These are phyloP conservation scores for Musa beccarii DNA, from an alignment of 176 grass and related monocot genomes.

Conservation along the genomic window DNA sequence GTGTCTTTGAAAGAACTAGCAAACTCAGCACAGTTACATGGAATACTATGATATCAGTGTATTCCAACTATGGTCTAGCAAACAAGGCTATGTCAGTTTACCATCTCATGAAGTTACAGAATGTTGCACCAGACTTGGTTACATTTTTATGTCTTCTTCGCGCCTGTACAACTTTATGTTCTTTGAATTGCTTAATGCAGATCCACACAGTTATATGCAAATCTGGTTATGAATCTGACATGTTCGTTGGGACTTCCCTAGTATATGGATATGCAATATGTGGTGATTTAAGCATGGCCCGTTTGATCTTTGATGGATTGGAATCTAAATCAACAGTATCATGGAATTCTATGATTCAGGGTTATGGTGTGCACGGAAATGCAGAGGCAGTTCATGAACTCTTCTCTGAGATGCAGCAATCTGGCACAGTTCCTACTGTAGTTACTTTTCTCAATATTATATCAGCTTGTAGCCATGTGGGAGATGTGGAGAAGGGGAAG, in stretches of 20 bases:
- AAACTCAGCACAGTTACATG: conserved; percentile 4
- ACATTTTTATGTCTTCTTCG: conserved; percentile 10
- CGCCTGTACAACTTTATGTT: background rate
- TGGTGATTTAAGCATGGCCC: conserved; percentile 17
- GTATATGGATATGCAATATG: conserved; percentile 20
- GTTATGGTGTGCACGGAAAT: conserved; percentile 19
- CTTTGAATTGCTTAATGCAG: conserved; percentile 11
- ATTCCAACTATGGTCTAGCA: conserved; percentile 4
- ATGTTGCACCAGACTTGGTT: conserved; percentile 7
- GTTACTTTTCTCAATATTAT: conserved; percentile 19
- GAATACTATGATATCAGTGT: conserved; percentile 21
- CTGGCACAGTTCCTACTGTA: conserved; percentile 10
- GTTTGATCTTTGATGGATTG: conserved; percentile 10
- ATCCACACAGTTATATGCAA: conserved; percentile 11
- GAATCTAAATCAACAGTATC: conserved; percentile 12
- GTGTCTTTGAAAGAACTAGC: conserved; percentile 9
- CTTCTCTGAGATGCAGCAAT: conserved; percentile 18
- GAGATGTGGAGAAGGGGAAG: conserved; percentile 17
- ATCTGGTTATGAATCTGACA: conserved; percentile 14
- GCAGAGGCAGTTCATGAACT: conserved; percentile 7
- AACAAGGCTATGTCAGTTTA: conserved; percentile 5
- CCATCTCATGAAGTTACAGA: conserved; percentile 15
- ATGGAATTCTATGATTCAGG: conserved; percentile 29
- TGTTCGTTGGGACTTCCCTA: conserved; percentile 12
- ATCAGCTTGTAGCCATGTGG: conserved; percentile 24